Base-by-base conservation (phyloP, 495 filamentous ascomycete species). In the Neurospora hispaniola region DNA sequence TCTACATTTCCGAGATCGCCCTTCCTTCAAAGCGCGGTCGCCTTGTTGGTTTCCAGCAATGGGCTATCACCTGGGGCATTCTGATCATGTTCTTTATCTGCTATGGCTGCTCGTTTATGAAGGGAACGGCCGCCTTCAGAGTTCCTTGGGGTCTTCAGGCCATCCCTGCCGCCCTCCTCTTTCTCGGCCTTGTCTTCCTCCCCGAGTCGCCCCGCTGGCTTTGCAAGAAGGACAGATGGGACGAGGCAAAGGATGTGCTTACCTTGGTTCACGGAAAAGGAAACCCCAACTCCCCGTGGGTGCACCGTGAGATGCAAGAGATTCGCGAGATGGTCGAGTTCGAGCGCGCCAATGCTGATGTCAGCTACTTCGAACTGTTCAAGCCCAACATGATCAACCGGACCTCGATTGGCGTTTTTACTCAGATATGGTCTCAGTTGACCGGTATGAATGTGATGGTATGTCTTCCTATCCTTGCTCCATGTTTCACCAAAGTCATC, bases 371-470 rank as follows among this genome's bases (percentile, higher is more conserved):
- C 23, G 91, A 94, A 75, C 83, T 96, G 7, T 85, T 96, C 79
- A 87, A 85, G 70, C 88, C 89, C 0, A 80, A 85, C 48, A 94
- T 94, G 91, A 83, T 93, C 78, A 92, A 92, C 81, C 88, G 91
- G 14, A 92, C 91, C 40, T 84, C 88, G 71, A 89, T 93, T 75
- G 92, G 92, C 70, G 76, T 94, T 62, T 93, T 93, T 76, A 92
- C 89, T 0, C 93, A 94, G 79, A 91, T 96, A 78, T 95, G 93
- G 93, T 90, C 89, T 39, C 93, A 96, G 77, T 83, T 95, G 23
- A 92, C 91, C 1, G 93, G 93, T 16, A 93, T 93, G 90, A 94
- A 94, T 78, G 91, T 93, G 14, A 94, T 94, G 91, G 93, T 93
- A 88, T 12, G 74, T 76, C 82, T 73, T 87, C 62, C 85, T 81